Percentiles rank a stretch among this genome's conserved stretches.
phyloP scores from a whole-genome alignment of 129 eudicot genomes.

The Pulicaria dysenterica region DNA sequence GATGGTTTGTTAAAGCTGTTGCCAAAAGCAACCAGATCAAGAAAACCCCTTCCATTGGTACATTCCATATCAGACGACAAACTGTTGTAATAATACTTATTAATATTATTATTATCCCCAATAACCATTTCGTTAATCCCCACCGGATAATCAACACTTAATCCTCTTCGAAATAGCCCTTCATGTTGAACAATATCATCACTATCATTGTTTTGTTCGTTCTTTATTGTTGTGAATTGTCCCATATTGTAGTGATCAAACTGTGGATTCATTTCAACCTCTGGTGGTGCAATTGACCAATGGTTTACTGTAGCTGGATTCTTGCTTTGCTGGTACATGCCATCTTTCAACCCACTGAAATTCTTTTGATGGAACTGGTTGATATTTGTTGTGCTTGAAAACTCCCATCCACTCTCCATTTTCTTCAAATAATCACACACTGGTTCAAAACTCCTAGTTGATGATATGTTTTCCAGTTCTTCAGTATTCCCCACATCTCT shows the following conservation, averaged over 20 bases:
- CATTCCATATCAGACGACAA: constrained; percentile 33
- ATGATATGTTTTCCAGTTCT: constrained; percentile 37
- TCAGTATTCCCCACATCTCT: constrained; percentile 46
- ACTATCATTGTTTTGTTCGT: constrained; percentile 31
- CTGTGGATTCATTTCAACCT: constrained; percentile 43
- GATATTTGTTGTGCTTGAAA: constrained; percentile 37
- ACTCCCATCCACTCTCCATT: constrained; percentile 55
- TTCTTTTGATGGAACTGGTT: constrained; percentile 46
- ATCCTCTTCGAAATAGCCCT: constrained; percentile 28
- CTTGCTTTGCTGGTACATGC: constrained; percentile 42
- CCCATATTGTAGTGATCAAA: constrained; percentile 33
- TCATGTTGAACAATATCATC: constrained; percentile 21
- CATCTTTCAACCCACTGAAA: constrained; percentile 37
- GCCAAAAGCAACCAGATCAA: constrained; percentile 44
- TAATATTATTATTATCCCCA: constrained; percentile 30
- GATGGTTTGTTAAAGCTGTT: constrained; percentile 43
- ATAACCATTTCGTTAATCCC: constrained; percentile 28
- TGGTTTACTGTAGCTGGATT: constrained; percentile 31
- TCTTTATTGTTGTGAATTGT: constrained; percentile 41
- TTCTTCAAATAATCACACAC: constrained; percentile 57
- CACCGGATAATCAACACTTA: constrained; percentile 36
- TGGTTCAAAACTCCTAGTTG: constrained; percentile 45
- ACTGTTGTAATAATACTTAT: constrained; percentile 38
- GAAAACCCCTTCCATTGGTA: constrained; percentile 43
- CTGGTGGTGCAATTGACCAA: constrained; percentile 49